Evolutionary conservation across 2,329 filamentous ascomycete genomes (phyloP).

Genomic region (Bertia moriformis): DNA sequence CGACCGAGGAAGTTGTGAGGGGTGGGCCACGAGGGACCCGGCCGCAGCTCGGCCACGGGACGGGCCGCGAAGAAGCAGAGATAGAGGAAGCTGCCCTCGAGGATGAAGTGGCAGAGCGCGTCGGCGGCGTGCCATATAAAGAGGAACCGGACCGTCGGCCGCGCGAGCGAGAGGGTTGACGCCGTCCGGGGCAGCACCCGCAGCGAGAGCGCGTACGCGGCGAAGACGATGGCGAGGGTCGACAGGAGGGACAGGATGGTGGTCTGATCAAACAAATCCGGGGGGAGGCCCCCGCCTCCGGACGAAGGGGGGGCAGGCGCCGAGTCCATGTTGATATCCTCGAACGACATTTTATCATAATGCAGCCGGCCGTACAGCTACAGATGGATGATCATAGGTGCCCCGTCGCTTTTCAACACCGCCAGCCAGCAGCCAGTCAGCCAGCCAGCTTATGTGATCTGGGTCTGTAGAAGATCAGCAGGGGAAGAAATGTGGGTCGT

Average conservation of each 20-base stretch:
- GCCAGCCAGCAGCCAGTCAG: no score
- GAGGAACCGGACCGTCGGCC: slow-evolving; percentile 59
- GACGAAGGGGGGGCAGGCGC: no score
- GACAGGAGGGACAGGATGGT: slow-evolving; percentile 43
- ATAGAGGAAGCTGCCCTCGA: slow-evolving; percentile 85
- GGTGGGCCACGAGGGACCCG: slow-evolving; percentile 25
- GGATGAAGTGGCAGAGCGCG: slow-evolving; percentile 75
- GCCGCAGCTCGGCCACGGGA: slow-evolving; percentile 14
- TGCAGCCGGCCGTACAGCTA: no score
- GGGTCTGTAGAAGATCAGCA: no score
- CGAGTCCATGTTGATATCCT: no score
- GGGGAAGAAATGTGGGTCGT: no score
- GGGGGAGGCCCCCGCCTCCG: no score
- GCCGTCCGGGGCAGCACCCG: slow-evolving; percentile 27
- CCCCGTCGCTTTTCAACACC: no score
- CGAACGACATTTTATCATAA: no score
- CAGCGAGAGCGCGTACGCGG: slow-evolving; percentile 33
- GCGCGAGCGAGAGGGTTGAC: no score
- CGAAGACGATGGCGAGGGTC: slow-evolving; percentile 33
- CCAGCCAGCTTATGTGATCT: no score
- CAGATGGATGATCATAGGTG: no score
- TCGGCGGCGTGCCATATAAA: slow-evolving; percentile 95
- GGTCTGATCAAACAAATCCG: slow-evolving; percentile 42
- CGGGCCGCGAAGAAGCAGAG: slow-evolving; percentile 70
- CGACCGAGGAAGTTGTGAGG: slow-evolving; percentile 35